Conservation (phyloP, 768 basidiomycete genomes). For the Phylloporus rhodoxanthus region DNA sequence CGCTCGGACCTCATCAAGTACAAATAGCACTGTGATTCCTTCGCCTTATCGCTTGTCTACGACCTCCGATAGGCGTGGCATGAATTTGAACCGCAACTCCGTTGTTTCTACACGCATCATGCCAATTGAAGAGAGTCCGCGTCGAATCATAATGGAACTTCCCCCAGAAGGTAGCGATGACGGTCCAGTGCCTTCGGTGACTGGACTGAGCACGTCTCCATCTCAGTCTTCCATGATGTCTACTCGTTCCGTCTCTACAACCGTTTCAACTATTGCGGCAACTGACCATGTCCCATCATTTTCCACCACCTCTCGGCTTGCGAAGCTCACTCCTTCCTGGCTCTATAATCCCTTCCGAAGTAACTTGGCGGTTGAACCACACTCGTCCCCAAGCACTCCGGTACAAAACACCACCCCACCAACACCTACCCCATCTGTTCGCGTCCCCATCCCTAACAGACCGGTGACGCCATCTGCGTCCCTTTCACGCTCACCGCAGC, state of each 20-base stretch:
- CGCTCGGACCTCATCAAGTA: constrained; percentile 39
- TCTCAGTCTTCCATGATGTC: constrained; percentile 61
- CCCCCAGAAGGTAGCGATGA: constrained; percentile 38
- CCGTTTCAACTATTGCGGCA: constrained; percentile 19
- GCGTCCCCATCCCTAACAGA: constrained; percentile 28
- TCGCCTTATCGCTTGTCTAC: constrained; percentile 32
- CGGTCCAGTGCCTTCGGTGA: constrained; percentile 29
- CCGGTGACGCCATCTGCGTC: constrained; percentile 28
- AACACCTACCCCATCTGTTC: constrained; percentile 23
- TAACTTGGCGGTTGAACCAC: constrained; percentile 48
- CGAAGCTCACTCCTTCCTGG: constrained; percentile 73
- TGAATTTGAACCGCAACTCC: constrained; percentile 45
- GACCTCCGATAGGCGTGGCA: constrained; percentile 35
- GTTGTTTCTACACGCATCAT: constrained; percentile 43
- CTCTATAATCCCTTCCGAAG: constrained; percentile 71
- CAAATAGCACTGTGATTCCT: constrained; percentile 32
- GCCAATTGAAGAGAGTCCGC: constrained; percentile 71
- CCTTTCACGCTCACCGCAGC: constrained; percentile 36
- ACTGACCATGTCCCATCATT: constrained; percentile 16
- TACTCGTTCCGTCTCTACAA: constrained; percentile 46
- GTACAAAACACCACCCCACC: constrained; percentile 33
- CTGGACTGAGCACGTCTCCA: constrained; percentile 51
- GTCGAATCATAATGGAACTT: constrained; percentile 43
- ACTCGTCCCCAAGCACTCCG: constrained; percentile 42
- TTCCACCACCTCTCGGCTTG: constrained; percentile 34